phyloP scores from a whole-genome alignment of 768 basidiomycete species.

The Naganishia antarctica region DNA sequence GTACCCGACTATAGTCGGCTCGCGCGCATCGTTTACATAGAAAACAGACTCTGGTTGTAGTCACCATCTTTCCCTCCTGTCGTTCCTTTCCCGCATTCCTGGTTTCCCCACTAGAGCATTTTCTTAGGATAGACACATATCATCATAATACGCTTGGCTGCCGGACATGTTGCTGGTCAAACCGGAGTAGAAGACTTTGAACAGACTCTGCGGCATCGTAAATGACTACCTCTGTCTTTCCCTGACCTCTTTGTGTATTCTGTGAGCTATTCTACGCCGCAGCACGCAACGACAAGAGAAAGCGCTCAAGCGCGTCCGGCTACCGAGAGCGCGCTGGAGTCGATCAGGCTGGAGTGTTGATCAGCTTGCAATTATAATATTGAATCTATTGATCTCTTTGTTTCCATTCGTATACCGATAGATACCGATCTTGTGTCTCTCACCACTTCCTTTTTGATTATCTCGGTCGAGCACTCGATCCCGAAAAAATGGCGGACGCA shows the following conservation, averaged over 20 bases:
- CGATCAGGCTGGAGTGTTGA: not conserved
- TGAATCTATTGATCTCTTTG: too few relatives aligned
- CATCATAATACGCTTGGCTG: not conserved
- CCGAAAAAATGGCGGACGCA: conserved; percentile 24
- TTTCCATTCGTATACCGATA: too few relatives aligned
- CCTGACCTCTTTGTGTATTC: too few relatives aligned
- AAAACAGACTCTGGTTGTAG: conserved; percentile 5
- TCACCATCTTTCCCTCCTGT: not conserved
- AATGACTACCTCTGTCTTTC: too few relatives aligned
- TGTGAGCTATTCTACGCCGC: too few relatives aligned
- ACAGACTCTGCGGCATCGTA: too few relatives aligned
- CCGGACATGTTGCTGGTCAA: too few relatives aligned
- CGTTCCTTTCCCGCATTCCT: not conserved
- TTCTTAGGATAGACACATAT: not conserved
- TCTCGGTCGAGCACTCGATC: not conserved
- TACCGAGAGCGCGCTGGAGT: not conserved
- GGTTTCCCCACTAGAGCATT: not conserved
- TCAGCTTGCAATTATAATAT: not conserved
- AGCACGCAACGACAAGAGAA: not conserved
- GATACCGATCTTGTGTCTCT: too few relatives aligned
- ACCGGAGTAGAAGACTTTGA: too few relatives aligned
- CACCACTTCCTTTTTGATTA: too few relatives aligned
- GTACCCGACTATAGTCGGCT: conserved; percentile 36
- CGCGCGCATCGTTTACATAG: not conserved
- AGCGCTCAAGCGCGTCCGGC: conserved; percentile 16